Base-by-base conservation (phyloP, 129 eudicot genomes). In the Flaveria brownii region DNA sequence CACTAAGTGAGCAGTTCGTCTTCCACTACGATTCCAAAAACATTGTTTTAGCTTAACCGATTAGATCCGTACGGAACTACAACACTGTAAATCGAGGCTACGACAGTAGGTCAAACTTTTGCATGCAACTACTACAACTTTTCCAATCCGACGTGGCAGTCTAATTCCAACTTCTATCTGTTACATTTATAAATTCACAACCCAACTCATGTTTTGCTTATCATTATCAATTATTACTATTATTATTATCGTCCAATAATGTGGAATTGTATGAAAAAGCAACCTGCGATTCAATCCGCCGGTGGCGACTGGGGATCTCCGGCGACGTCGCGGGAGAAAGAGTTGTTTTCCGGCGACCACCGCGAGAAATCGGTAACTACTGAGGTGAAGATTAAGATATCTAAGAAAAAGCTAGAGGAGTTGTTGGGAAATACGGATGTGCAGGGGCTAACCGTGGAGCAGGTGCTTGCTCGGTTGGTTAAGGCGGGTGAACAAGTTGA, bases 361-460 rank as follows among this genome's bases (percentile, higher is more conserved):
- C 36, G 0, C 2, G 59, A 56, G 14, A 65, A 43, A 33, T 43
- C 51, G 49, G 64, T 14, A 57, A 82, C 26, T 8, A 79, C 83
- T 16, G 89, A 85, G 84, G 86, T 88, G 68, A 85, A 83, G 81
- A 63, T 88, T 20, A 88, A 81, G 84, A 83, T 88, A 68, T 73
- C 90, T 5, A 83, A 75, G 87, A 88, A 85, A 73, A 84, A 88
- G 30, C 15, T 85, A 65, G 86, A 76, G 81, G 86, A 87, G 66
- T 51, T 84, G 25, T 22, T 79, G 77, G 77, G 86, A n/a, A 75
- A 62, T 28, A 72, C 82, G n/a, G 87, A 85, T 1, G 63, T 71
- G 9, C 75, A 78, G 51, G 86, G 83, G 11, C 13, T 85, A 75
- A 74, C 86, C 9, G 80, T 76, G 22, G 70, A 82, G 9, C 85